Conservation (phyloP, 2,329 filamentous ascomycete species). For the Elsinoe ampelina region DNA sequence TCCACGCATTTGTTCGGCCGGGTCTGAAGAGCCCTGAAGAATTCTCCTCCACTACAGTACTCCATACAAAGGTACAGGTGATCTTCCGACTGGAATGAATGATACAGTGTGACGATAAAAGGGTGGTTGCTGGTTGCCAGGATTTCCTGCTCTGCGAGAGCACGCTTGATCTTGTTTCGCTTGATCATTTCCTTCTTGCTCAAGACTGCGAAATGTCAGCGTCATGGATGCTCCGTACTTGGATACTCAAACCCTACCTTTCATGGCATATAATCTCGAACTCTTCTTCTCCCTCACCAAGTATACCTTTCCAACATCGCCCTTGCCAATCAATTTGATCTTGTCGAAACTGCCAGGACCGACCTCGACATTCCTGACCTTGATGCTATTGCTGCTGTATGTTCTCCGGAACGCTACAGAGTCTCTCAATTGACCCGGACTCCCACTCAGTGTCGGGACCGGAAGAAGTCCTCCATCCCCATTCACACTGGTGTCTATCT, state of each 20-base stretch:
- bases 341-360: conserved; percentile 95
- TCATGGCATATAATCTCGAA: conserved; percentile 92
- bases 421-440: conserved; percentile 55
- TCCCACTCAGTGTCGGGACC: conserved; percentile 43
- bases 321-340: conserved; percentile 98
- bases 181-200: conserved; percentile 99
- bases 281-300: conserved; percentile 97
- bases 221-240: not conserved
- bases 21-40: conserved; percentile 93
- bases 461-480: conserved; percentile 25
- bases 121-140: conserved; percentile 97
- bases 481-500: conserved; percentile 26
- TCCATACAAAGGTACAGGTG: conserved; percentile 99
- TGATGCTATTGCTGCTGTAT: conserved; percentile 98
- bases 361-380: conserved; percentile 93
- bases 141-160: conserved; percentile 94
- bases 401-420: conserved; percentile 77
- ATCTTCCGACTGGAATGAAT: conserved; percentile 98
- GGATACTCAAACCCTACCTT: conserved; percentile 51
- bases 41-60: conserved; percentile 97
- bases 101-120: conserved; percentile 96
- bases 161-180: conserved; percentile 98
- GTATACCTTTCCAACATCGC: conserved; percentile 97
- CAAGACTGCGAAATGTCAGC: conserved; percentile 53
- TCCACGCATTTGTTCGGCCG: conserved; percentile 94